phyloP scores from a whole-genome alignment of 2,329 filamentous ascomycete genomes.

The Leptographium radiaticola region DNA sequence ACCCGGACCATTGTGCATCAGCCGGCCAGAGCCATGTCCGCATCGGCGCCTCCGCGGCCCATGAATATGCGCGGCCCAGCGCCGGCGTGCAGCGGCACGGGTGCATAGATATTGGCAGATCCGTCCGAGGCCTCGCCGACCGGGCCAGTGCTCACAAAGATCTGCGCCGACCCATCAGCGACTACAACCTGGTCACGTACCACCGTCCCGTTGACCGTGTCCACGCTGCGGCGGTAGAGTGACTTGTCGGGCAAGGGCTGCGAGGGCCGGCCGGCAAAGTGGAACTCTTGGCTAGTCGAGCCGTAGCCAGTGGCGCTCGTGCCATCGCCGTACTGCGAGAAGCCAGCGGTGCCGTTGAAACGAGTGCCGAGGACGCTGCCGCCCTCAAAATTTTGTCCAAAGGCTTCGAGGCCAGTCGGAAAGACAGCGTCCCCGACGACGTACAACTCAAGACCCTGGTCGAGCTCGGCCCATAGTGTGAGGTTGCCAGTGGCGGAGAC shows the following conservation, averaged over 20 bases:
- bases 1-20: too few species aligned
- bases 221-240: constrained; percentile 45
- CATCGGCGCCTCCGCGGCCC: constrained; percentile 4
- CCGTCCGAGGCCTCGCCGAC: background rate
- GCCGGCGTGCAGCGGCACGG: constrained; percentile 5
- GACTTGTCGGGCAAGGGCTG: constrained; percentile 18
- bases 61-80: constrained; percentile 8
- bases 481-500: constrained; percentile 29
- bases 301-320: constrained; percentile 37
- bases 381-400: constrained; percentile 18
- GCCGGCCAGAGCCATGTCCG: background rate
- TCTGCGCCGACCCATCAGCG: background rate
- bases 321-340: constrained; percentile 31
- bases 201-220: constrained; percentile 40
- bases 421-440: constrained; percentile 30
- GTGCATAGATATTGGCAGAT: constrained; percentile 1
- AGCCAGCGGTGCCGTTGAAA: constrained; percentile 45
- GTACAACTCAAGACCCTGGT: constrained; percentile 27
- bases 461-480: constrained; percentile 27
- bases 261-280: constrained; percentile 32
- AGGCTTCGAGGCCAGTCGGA: constrained; percentile 47
- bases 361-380: constrained; percentile 33
- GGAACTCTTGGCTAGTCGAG: constrained; percentile 41
- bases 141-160: background rate
- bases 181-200: constrained; percentile 16